A percentile compares a stretch with the other conserved stretches of the same genome.
These are phyloP conservation scores for Quercus alba DNA, from an alignment of 306 rosid genomes.

Conservation along the genomic window DNA sequence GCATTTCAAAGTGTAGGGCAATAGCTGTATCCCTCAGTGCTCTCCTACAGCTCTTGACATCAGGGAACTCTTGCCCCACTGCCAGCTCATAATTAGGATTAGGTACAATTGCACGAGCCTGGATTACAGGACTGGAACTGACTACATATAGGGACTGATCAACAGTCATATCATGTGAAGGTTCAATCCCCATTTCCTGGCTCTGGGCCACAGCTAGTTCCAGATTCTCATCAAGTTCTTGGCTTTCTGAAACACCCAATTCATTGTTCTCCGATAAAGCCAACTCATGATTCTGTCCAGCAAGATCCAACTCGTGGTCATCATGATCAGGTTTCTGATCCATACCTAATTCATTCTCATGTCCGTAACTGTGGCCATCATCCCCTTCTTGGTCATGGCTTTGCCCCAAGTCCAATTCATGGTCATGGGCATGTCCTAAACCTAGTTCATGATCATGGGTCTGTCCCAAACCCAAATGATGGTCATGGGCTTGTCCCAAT, in stretches of 20 bases:
- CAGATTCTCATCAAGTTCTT: conserved; percentile 60
- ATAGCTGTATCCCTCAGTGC: conserved; percentile 87
- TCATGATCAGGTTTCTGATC: conserved; percentile 72
- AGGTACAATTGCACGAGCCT: conserved; percentile 51
- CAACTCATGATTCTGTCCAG: conserved; percentile 48
- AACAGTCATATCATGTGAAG: conserved; percentile 41
- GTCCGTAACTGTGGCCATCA: conserved; percentile 52
- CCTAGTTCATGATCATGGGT: conserved; percentile 59
- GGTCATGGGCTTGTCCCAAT: conserved; percentile 46
- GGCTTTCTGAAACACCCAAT: conserved; percentile 52
- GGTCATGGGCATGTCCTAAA: conserved; percentile 49
- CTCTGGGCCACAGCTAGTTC: conserved; percentile 49
- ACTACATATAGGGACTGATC: conserved; percentile 45
- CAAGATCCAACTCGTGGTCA: conserved; percentile 52
- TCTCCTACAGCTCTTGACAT: conserved; percentile 87
- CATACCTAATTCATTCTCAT: conserved; percentile 50
- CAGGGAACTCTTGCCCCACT: conserved; percentile 88
- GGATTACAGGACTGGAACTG: conserved; percentile 44
- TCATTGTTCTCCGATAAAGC: conserved; percentile 50
- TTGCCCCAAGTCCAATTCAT: conserved; percentile 55
- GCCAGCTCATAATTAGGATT: conserved; percentile 54
- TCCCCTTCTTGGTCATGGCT: conserved; percentile 56
- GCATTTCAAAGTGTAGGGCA: conserved; percentile 82
- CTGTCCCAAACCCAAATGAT: conserved; percentile 48
- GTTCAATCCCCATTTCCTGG: conserved; percentile 57